Percentiles rank a stretch among this genome's conserved stretches.
Evolutionary conservation across 495 filamentous ascomycete genomes (phyloP).

Genomic region (Penicillium ochrochloron): DNA sequence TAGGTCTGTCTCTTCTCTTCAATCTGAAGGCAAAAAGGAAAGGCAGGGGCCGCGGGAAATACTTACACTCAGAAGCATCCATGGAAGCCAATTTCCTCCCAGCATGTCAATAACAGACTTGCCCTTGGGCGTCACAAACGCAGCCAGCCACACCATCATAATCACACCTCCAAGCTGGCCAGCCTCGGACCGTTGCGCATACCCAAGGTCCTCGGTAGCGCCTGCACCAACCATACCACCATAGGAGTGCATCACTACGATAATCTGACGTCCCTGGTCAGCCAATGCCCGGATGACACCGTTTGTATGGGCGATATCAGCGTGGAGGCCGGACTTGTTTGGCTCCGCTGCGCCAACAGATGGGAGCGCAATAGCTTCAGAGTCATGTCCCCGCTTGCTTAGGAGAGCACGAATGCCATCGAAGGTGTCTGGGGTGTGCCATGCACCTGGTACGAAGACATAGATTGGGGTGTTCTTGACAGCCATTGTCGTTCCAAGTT

Average conservation of each 20-base stretch:
- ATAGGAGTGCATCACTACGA: conserved; percentile 50
- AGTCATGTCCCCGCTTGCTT: neutral
- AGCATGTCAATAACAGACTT: conserved; percentile 26
- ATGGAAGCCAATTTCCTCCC: conserved; percentile 26
- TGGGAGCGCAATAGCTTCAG: neutral
- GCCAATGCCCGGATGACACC: neutral
- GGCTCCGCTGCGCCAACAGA: conserved; percentile 8
- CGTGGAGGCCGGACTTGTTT: neutral
- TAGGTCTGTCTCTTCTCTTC: neutral
- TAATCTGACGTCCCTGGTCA: conserved; percentile 10
- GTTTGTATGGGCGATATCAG: neutral
- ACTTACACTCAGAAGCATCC: conserved; percentile 28
- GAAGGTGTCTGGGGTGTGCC: conserved; percentile 9
- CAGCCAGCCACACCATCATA: conserved; percentile 42
- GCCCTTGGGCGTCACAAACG: conserved; percentile 38
- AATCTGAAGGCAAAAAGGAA: neutral
- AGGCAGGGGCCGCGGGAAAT: neutral
- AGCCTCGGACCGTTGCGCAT: conserved; percentile 30
- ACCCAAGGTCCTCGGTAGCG: conserved; percentile 47
- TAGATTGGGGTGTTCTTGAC: conserved; percentile 6
- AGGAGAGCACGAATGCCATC: conserved; percentile 4
- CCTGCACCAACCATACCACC: conserved; percentile 44
- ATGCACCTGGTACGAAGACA: conserved; percentile 14
- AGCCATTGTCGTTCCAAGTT: conserved; percentile 8
- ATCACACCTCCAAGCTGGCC: conserved; percentile 46